phyloP scores from a whole-genome alignment of 2,329 filamentous ascomycete genomes.

The Apiospora marii region DNA sequence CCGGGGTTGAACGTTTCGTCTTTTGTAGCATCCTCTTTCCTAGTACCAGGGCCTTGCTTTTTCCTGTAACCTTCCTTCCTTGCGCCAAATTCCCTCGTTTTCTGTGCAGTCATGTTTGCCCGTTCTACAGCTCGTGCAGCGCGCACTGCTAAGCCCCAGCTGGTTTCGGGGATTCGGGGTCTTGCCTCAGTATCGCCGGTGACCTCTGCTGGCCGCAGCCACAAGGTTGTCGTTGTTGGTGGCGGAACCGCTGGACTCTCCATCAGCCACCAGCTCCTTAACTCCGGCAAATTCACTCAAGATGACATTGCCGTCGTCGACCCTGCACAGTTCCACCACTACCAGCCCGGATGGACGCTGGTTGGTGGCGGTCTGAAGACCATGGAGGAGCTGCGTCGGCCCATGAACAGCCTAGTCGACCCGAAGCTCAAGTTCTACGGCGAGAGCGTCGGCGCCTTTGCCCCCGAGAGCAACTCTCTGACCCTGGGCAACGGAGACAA shows the following conservation, averaged over 20 bases:
- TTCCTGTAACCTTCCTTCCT: background rate
- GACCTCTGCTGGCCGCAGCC: constrained; percentile 48
- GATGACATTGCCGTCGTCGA: constrained; percentile 47
- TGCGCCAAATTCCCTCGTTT: constrained; percentile 1
- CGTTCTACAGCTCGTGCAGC: constrained; percentile 3
- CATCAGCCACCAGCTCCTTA: constrained; percentile 72
- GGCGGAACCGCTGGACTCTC: constrained; percentile 71
- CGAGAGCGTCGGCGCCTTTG: constrained; percentile 43
- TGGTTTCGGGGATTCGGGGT: constrained; percentile 22
- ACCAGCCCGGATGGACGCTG: constrained; percentile 49
- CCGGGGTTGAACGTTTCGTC: background rate
- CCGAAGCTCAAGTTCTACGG: constrained; percentile 46
- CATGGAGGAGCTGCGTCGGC: constrained; percentile 38
- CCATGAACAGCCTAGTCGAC: constrained; percentile 42
- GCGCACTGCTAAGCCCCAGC: constrained; percentile 8
- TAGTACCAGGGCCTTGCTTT: background rate
- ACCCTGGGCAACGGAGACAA: constrained; percentile 45
- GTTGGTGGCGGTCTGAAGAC: constrained; percentile 46
- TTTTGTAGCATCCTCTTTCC: background rate
- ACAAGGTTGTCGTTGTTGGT: constrained; percentile 73
- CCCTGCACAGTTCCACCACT: constrained; percentile 45
- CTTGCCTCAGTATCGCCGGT: constrained; percentile 41
- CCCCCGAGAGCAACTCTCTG: constrained; percentile 46
- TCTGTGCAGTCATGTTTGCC: constrained; percentile 1
- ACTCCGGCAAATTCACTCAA: constrained; percentile 37